Evolutionary conservation across 768 basidiomycete species (phyloP), one percentile per base, ranked within the genome.

Genomic region (Psilocybe sp.): DNA sequence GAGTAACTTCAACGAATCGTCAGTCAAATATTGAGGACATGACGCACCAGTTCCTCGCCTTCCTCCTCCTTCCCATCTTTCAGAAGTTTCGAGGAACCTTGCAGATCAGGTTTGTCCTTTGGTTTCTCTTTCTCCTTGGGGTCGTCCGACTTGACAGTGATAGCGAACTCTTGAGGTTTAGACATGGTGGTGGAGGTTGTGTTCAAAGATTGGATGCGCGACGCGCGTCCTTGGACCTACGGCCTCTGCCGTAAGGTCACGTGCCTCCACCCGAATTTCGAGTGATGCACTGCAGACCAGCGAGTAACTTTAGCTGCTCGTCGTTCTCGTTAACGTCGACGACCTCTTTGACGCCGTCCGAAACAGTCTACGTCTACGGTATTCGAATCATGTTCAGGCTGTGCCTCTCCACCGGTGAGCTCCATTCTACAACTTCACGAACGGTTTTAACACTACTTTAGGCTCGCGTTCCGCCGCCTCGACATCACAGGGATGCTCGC

Each of bases 41-140:
- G 38, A 78, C 89, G 63, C 62, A 95, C 93, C 68, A 97, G 65
- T 58, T 95, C 89, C 61, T 91, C 87, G 53, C 74, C 84, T 59
- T 90, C 85, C 42, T 71, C 78, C 46, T 78, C 75, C 61, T 79
- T 63, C 20, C 68, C 70, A 56, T 79, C 73, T 49, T 80, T 77
- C 59, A 74, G 71, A 32, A 71, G 61, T 61, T 81, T 85, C 15
- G 85, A 82, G 40, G 81, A 62, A 35, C 77, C 77, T 45, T 81
- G 72, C 43, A 53, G 46, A 35, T 60, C 52, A 10, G 65, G 59
- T 45, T 69, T 65, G 46, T 68, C 65, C 41, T 51, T 57, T 38
- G 77, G 73, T 63, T 83, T 81, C 53, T 79, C 72, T 68, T 88
- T 87, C 73, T 84, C 82, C 72, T 85, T 80, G 2, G 88, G 84